Evolutionary conservation across 2,329 filamentous ascomycete species (phyloP).

Genomic region (Penicillium sp.): DNA sequence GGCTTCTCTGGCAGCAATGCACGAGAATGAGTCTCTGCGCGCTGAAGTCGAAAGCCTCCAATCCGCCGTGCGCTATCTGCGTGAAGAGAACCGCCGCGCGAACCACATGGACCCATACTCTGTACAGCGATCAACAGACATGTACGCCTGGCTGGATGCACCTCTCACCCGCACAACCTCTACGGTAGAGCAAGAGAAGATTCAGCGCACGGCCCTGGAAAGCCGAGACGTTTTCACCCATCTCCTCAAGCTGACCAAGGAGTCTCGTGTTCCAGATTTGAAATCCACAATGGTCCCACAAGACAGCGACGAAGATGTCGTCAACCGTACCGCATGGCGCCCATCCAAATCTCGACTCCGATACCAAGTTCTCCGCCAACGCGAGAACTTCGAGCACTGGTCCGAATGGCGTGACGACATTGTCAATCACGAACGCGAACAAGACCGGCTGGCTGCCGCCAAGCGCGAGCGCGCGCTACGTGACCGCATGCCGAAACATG

Average conservation of each 20-base stretch:
- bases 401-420: slow-evolving; percentile 46
- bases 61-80: slow-evolving; percentile 48
- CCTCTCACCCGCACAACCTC: slow-evolving; percentile 33
- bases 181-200: slow-evolving; percentile 31
- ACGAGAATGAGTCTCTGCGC: slow-evolving; percentile 45
- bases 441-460: slow-evolving; percentile 35
- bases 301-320: slow-evolving; percentile 6
- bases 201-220: slow-evolving; percentile 39
- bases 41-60: slow-evolving; percentile 46
- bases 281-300: slow-evolving; percentile 31
- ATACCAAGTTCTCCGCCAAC: slow-evolving; percentile 46
- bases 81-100: slow-evolving; percentile 45
- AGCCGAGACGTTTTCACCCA: slow-evolving; percentile 44
- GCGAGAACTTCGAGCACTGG: slow-evolving; percentile 49
- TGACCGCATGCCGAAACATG: slow-evolving; percentile 29
- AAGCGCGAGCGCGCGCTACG: slow-evolving; percentile 34
- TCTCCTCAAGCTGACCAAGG: slow-evolving; percentile 45
- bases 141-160: slow-evolving; percentile 46
- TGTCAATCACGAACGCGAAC: slow-evolving; percentile 37
- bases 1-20: slow-evolving; percentile 41
- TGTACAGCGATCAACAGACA: slow-evolving; percentile 39
- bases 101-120: slow-evolving; percentile 44
- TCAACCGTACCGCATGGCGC: slow-evolving; percentile 39
- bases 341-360: slow-evolving; percentile 44
- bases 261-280: slow-evolving; percentile 41